A percentile compares a stretch with the other conserved stretches of the same genome.
Conservation (phyloP, 2,329 filamentous ascomycete species). For the Aspergillus sergii region DNA sequence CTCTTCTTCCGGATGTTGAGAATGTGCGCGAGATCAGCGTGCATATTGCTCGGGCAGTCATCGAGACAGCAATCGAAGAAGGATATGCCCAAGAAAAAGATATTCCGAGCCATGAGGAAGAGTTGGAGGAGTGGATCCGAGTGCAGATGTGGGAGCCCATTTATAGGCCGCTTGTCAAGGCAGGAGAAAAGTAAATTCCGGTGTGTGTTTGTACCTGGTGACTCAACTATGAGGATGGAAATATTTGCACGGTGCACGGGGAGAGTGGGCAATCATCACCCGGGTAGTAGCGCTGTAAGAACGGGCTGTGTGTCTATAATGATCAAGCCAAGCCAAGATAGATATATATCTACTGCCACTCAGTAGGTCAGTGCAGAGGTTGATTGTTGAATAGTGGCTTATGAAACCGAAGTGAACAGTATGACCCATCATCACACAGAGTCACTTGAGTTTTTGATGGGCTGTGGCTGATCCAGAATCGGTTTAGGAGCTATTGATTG, state of each 20-base stretch:
- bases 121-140: constrained; percentile 44
- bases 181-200: background rate
- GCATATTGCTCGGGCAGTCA: constrained; percentile 74
- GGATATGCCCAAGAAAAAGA: constrained; percentile 64
- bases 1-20: constrained; percentile 74
- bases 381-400: too few relatives aligned
- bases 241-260: background rate
- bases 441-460: too few relatives aligned
- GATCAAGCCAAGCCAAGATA: too few relatives aligned
- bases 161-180: constrained; percentile 33
- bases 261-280: background rate
- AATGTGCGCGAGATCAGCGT: constrained; percentile 76
- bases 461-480: too few relatives aligned
- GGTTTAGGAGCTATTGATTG: too few relatives aligned
- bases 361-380: too few relatives aligned
- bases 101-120: constrained; percentile 58
- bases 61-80: constrained; percentile 70
- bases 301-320: too few relatives aligned
- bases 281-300: too few relatives aligned
- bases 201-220: background rate
- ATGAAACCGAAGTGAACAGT: too few relatives aligned
- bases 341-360: too few relatives aligned
- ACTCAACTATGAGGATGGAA: too few relatives aligned
- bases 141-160: constrained; percentile 47
- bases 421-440: too few relatives aligned